A percentile compares a stretch with the other conserved stretches of the same genome.
Conservation (phyloP, 805 yeast species). For the Wickerhamiella cacticola region DNA sequence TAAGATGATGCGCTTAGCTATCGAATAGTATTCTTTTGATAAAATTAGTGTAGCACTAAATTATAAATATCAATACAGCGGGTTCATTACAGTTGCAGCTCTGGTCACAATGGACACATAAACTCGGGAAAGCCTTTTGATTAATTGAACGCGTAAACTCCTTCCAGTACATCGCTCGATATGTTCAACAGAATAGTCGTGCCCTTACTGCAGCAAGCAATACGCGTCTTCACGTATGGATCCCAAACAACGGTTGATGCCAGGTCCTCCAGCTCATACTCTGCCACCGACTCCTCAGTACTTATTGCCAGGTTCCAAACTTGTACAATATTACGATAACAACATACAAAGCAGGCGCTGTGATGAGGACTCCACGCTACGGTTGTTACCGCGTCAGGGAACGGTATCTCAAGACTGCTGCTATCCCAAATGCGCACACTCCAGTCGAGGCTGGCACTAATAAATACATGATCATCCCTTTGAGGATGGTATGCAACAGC, state of each 20-base stretch:
- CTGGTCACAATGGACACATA: neutral
- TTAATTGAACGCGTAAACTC: neutral
- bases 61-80: too few species aligned
- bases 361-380: constrained; percentile 30
- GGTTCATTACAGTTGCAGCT: too few species aligned
- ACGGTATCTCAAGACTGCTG: constrained; percentile 18
- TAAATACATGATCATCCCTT: constrained; percentile 19
- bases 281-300: constrained; percentile 24
- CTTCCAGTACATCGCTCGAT: neutral
- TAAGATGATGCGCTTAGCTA: too few species aligned
- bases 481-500: constrained; percentile 24
- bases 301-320: constrained; percentile 32
- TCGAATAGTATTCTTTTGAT: too few species aligned
- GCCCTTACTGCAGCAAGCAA: neutral
- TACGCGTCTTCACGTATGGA: neutral
- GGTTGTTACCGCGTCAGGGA: constrained; percentile 29
- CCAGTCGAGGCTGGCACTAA: constrained; percentile 32
- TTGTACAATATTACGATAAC: constrained; percentile 28
- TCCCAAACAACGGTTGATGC: constrained; percentile 27
- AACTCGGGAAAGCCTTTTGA: neutral
- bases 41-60: too few species aligned
- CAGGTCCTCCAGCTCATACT: constrained; percentile 21
- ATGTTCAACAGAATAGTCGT: neutral
- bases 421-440: constrained; percentile 28
- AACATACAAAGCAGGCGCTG: constrained; percentile 29